These are phyloP conservation scores for Melanomma pulvis-pyrius DNA, from an alignment of 495 filamentous ascomycete species.

Conservation along the genomic window DNA sequence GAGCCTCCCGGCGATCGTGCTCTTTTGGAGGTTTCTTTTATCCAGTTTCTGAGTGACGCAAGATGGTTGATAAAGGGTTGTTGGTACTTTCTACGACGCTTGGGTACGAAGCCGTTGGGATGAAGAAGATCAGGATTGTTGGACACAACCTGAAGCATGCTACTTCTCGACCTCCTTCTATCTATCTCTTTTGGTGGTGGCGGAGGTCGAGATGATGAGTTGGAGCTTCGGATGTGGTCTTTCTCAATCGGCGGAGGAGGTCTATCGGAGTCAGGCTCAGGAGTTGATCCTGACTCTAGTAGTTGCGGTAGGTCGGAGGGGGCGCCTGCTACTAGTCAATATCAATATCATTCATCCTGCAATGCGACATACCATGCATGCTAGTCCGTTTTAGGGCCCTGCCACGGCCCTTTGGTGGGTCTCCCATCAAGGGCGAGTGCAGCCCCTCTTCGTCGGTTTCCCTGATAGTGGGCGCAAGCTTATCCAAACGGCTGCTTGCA, in stretches of 20 bases:
- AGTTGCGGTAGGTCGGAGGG: constrained; percentile 70
- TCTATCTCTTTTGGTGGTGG: constrained; percentile 81
- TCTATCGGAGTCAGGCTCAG: constrained; percentile 46
- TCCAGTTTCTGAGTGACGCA: constrained; percentile 86
- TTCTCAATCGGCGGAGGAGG: constrained; percentile 76
- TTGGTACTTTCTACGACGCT: constrained; percentile 63
- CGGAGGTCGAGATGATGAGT: constrained; percentile 72
- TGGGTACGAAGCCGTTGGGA: constrained; percentile 56
- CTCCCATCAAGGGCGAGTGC: constrained; percentile 44
- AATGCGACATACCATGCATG: constrained; percentile 32
- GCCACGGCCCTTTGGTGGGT: constrained; percentile 46
- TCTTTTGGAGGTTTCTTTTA: constrained; percentile 75
- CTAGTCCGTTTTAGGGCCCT: constrained; percentile 42
- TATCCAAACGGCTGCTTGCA: constrained; percentile 80
- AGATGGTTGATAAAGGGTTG: constrained; percentile 76
- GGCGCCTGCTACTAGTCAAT: constrained; percentile 15
- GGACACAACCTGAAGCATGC: constrained; percentile 78
- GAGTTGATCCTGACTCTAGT: constrained; percentile 59
- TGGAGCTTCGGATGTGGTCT: constrained; percentile 70
- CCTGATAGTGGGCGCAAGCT: constrained; percentile 69
- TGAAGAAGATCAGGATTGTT: constrained; percentile 67
- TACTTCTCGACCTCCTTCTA: constrained; percentile 66
- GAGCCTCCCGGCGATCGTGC: constrained; percentile 64
- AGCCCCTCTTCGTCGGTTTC: constrained; percentile 75
- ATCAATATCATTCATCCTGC: constrained; percentile 15